These are phyloP conservation scores for Verticillium longisporum DNA, from an alignment of 2,329 filamentous ascomycete species.

Conservation along the genomic window DNA sequence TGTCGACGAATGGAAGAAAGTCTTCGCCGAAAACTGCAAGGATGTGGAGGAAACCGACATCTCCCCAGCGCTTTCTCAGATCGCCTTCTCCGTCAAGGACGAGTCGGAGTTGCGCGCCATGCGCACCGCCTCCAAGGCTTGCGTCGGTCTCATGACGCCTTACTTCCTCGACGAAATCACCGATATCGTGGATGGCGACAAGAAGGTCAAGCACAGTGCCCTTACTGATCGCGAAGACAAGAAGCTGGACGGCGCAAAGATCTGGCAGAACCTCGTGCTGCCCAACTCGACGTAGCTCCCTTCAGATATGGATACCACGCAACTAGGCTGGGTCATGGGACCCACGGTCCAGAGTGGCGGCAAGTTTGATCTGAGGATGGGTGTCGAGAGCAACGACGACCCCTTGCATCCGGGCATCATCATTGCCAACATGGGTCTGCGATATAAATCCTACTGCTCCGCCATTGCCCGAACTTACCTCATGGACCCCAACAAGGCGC, in stretches of 20 bases:
- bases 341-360: conserved; percentile 93
- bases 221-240: conserved; percentile 79
- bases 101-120: conserved; percentile 90
- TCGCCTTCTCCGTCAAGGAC: conserved; percentile 88
- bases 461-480: conserved; percentile 90
- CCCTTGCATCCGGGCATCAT: conserved; percentile 88
- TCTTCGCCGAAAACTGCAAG: conserved; percentile 70
- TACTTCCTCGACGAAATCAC: conserved; percentile 99
- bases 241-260: conserved; percentile 90
- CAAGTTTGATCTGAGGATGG: conserved; percentile 84
- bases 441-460: conserved; percentile 94
- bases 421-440: conserved; percentile 81
- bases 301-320: conserved; percentile 75
- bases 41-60: conserved; percentile 88
- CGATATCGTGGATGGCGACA: conserved; percentile 88
- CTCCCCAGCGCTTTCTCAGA: conserved; percentile 69
- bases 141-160: conserved; percentile 87
- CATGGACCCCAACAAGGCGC: conserved; percentile 92
- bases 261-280: conserved; percentile 75
- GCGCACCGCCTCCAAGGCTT: conserved; percentile 88
- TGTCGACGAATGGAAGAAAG: conserved; percentile 91
- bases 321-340: conserved; percentile 90
- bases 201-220: conserved; percentile 86
- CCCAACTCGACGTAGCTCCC: conserved; percentile 70
- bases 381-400: conserved; percentile 71